Percentiles rank a stretch among this genome's conserved stretches.
These are phyloP conservation scores for Micromonas commoda DNA, from an alignment of 139 green algal species.

Conservation along the genomic window DNA sequence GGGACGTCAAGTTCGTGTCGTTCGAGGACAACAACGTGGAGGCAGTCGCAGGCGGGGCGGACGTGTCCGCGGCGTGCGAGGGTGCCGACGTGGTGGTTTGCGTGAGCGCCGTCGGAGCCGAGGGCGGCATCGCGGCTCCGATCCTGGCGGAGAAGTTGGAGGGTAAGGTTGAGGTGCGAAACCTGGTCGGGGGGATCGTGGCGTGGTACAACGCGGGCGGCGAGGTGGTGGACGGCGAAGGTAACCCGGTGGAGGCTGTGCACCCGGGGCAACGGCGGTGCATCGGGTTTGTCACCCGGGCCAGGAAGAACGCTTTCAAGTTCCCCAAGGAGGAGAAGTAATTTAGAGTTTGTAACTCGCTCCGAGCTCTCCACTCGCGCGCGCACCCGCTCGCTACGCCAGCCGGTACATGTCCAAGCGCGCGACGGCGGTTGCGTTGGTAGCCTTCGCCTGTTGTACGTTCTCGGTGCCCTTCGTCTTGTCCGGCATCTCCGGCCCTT, in stretches of 20 bases:
- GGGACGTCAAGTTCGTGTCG: neutral
- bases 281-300: neutral
- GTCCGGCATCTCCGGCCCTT: neutral
- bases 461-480: neutral
- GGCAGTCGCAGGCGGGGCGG: neutral
- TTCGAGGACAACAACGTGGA: neutral
- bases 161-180: neutral
- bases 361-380: too few relatives aligned
- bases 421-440: neutral
- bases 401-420: neutral
- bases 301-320: constrained; percentile 8
- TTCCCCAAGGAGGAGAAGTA: neutral
- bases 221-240: neutral
- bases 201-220: neutral
- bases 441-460: neutral
- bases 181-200: constrained; percentile 3
- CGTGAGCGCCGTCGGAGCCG: neutral
- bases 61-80: neutral
- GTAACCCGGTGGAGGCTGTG: neutral
- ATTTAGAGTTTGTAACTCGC: too few relatives aligned
- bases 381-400: neutral
- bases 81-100: neutral
- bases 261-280: neutral
- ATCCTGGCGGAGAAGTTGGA: neutral
- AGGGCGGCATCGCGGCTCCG: neutral